These are phyloP conservation scores for Aspergillus nidulans DNA, from an alignment of 495 filamentous ascomycete species.

Conservation along the genomic window DNA sequence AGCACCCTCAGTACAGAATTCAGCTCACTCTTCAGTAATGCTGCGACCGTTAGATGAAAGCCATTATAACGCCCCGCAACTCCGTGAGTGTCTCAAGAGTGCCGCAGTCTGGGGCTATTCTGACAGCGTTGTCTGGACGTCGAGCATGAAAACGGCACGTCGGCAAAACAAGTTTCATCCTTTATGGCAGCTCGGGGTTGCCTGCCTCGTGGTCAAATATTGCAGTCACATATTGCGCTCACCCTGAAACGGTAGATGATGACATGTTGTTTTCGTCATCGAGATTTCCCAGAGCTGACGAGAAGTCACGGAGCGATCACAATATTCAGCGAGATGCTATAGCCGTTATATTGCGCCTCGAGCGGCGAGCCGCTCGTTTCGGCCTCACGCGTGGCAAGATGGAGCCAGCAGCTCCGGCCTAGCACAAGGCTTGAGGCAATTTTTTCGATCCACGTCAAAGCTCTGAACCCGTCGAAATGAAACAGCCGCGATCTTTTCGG, in stretches of 20 bases:
- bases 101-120: not conserved
- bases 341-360: not conserved
- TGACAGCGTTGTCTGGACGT: not conserved
- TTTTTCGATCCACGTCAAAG: not conserved
- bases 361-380: not conserved
- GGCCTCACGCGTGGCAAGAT: not conserved
- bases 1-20: not conserved
- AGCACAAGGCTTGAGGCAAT: not conserved
- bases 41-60: not conserved
- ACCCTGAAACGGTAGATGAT: not conserved
- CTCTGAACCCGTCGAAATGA: not conserved
- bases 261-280: not conserved
- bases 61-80: not conserved
- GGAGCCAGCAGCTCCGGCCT: no score
- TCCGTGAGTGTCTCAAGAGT: not conserved
- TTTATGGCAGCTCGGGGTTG: not conserved
- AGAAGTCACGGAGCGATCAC: not conserved
- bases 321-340: not conserved
- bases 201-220: not conserved
- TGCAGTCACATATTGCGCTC: not conserved
- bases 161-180: not conserved
- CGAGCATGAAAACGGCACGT: not conserved
- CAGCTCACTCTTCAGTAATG: not conserved
- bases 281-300: not conserved
- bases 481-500: slow-evolving; percentile 2